A percentile compares a stretch with the other conserved stretches of the same genome.
Conservation (phyloP, 257 asterid genomes). For the Solanum rostratum region DNA sequence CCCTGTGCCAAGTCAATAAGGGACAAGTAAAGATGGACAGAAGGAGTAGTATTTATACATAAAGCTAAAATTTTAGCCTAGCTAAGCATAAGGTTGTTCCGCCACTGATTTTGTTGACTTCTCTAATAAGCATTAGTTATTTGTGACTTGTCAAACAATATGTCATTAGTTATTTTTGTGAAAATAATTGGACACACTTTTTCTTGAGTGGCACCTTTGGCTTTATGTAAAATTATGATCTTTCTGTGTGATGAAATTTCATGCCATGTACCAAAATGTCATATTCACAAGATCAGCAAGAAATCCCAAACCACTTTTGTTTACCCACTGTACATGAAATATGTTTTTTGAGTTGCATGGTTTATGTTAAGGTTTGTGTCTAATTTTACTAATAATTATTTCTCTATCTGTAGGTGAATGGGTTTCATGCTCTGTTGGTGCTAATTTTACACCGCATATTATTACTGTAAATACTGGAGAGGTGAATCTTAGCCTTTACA, state of each 20-base stretch:
- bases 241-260: not conserved
- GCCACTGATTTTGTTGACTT: not conserved
- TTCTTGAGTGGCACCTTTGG: not conserved
- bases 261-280: not conserved
- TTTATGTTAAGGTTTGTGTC: not conserved
- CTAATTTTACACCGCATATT: constrained; percentile 79
- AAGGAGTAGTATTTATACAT: too few species aligned
- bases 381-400: not conserved
- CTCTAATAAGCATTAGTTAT: not conserved
- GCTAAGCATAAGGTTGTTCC: too few species aligned
- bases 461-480: constrained; percentile 78
- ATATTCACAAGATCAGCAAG: not conserved
- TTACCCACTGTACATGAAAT: not conserved
- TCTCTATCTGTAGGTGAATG: constrained; percentile 49
- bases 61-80: too few species aligned
- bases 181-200: not conserved
- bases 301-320: not conserved
- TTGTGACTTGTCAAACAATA: not conserved
- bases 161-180: not conserved
- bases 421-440: constrained; percentile 77
- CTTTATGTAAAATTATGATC: not conserved
- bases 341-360: not conserved
- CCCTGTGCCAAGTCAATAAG: too few species aligned
- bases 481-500: constrained; percentile 25
- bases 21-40: too few species aligned